A percentile compares a stretch with the other conserved stretches of the same genome.
phyloP scores from a whole-genome alignment of 208 protist species.

The Wallacemonas sp. region DNA sequence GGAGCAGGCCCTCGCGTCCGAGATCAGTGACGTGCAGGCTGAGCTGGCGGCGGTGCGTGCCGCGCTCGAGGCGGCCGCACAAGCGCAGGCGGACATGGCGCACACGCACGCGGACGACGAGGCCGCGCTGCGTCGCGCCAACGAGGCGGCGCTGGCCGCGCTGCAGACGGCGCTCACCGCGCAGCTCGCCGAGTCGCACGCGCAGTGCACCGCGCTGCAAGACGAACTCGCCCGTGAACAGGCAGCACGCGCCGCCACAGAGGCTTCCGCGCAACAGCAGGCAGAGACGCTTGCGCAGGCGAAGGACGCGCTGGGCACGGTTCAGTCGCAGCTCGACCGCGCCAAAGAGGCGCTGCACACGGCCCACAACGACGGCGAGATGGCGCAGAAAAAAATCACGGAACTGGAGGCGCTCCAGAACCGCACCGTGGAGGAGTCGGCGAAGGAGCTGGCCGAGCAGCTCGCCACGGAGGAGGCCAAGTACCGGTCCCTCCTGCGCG shows the following conservation, averaged over 20 bases:
- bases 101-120: too few relatives aligned
- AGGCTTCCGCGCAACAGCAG: slow-evolving; percentile 1
- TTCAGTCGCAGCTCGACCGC: too few relatives aligned
- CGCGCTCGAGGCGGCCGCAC: too few relatives aligned
- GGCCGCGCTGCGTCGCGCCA: too few relatives aligned
- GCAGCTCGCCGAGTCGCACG: too few relatives aligned
- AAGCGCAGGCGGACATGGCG: too few relatives aligned
- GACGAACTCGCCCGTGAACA: neutral
- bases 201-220: neutral
- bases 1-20: too few relatives aligned
- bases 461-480: slow-evolving; percentile 30
- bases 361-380: neutral
- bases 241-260: neutral
- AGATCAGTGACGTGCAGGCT: too few relatives aligned
- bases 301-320: neutral
- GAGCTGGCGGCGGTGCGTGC: too few relatives aligned
- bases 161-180: neutral
- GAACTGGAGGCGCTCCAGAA: slow-evolving; percentile 14
- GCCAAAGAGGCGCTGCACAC: neutral
- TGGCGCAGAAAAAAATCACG: neutral
- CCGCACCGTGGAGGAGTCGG: slow-evolving; percentile 21
- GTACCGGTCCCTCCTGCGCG: slow-evolving; percentile 13
- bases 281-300: neutral
- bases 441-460: slow-evolving; percentile 26
- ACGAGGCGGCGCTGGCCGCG: too few relatives aligned